Percentiles rank a stretch among this genome's conserved stretches.
These are phyloP conservation scores for Aureobasidium mangrovei DNA, from an alignment of 2,329 filamentous ascomycete genomes.

Conservation along the genomic window DNA sequence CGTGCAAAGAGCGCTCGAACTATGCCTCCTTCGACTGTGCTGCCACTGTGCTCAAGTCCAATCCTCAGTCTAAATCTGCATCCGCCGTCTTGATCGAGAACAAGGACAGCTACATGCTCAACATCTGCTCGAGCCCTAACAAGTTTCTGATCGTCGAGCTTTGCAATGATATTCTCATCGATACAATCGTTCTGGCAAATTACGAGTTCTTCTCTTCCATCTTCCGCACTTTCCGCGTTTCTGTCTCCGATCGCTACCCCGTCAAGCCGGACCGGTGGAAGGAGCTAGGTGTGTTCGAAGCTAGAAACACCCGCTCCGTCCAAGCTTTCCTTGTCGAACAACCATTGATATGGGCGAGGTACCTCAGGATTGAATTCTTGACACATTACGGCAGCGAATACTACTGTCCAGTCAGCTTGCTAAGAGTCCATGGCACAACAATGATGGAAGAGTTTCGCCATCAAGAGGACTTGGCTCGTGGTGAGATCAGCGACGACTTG, in stretches of 20 bases:
- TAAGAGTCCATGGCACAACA: slow-evolving; percentile 85
- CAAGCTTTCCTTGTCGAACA: slow-evolving; percentile 93
- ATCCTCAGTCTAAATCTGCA: slow-evolving; percentile 74
- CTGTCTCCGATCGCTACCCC: slow-evolving; percentile 89
- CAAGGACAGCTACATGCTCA: slow-evolving; percentile 97
- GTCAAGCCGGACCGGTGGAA: slow-evolving; percentile 90
- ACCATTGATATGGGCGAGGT: slow-evolving; percentile 90
- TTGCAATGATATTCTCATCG: slow-evolving; percentile 76
- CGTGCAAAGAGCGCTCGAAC: slow-evolving; percentile 95
- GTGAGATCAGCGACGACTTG: slow-evolving; percentile 54
- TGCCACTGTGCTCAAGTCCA: slow-evolving; percentile 85
- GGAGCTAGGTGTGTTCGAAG: slow-evolving; percentile 78
- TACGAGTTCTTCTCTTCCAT: slow-evolving; percentile 99
- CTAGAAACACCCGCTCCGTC: slow-evolving; percentile 83
- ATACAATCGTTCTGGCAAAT: slow-evolving; percentile 94
- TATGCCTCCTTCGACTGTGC: slow-evolving; percentile 97
- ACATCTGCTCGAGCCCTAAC: slow-evolving; percentile 76
- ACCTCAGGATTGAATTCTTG: slow-evolving; percentile 82
- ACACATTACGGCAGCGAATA: slow-evolving; percentile 94
- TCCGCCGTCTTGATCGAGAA: slow-evolving; percentile 89
- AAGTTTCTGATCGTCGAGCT: slow-evolving; percentile 94
- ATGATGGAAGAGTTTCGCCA: slow-evolving; percentile 94
- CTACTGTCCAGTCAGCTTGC: slow-evolving; percentile 84
- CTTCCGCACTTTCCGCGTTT: slow-evolving; percentile 81
- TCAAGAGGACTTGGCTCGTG: slow-evolving; percentile 59